These are phyloP conservation scores for Metarhizium brunneum DNA, from an alignment of 2,329 filamentous ascomycete species.

Conservation along the genomic window DNA sequence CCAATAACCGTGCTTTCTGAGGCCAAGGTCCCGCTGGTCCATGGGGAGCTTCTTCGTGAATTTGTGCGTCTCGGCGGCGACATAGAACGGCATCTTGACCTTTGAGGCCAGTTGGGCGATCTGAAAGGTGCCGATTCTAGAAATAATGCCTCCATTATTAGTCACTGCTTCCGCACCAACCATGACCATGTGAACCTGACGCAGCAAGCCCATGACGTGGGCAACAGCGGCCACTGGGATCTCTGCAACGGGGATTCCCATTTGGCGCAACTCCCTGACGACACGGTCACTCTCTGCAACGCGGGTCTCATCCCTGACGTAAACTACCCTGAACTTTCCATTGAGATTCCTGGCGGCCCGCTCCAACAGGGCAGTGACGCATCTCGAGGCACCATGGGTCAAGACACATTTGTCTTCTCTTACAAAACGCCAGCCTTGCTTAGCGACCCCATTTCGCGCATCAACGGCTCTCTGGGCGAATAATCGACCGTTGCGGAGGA, in stretches of 20 bases:
- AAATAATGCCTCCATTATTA: constrained; percentile 89
- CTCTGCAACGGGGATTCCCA: constrained; percentile 70
- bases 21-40: constrained; percentile 69
- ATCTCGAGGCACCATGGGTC: constrained; percentile 80
- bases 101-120: constrained; percentile 70
- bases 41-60: constrained; percentile 83
- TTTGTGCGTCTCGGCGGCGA: constrained; percentile 93
- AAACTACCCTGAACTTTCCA: constrained; percentile 75
- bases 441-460: constrained; percentile 73
- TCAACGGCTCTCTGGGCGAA: constrained; percentile 85
- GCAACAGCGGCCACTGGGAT: constrained; percentile 56
- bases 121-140: constrained; percentile 76
- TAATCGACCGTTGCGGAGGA: constrained; percentile 75
- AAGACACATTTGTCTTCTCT: constrained; percentile 72
- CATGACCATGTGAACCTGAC: constrained; percentile 56
- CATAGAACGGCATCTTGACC: constrained; percentile 70
- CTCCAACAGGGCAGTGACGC: constrained; percentile 68
- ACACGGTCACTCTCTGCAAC: constrained; percentile 57
- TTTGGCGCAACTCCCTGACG: constrained; percentile 60
- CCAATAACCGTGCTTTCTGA: constrained; percentile 27
- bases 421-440: constrained; percentile 69
- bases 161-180: constrained; percentile 78
- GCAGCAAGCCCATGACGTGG: constrained; percentile 54
- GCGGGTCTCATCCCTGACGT: constrained; percentile 52
- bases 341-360: constrained; percentile 52